Percentiles rank a stretch among this genome's conserved stretches.
Evolutionary conservation across 192 early-diverging fungal species (phyloP).

Genomic region (Geranomyces michiganensis): DNA sequence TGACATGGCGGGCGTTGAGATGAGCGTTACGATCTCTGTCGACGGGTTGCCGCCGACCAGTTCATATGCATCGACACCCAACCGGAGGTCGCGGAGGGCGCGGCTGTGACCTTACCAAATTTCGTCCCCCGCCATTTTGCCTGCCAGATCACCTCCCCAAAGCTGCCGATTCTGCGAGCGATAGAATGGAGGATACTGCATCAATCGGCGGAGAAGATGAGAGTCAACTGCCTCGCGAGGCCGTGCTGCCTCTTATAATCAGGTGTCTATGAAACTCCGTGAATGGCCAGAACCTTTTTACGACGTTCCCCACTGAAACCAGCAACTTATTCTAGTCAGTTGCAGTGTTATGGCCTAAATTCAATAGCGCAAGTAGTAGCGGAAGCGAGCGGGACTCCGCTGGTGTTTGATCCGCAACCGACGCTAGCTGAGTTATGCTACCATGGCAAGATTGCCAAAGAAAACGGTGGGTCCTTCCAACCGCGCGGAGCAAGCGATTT

Average conservation of each 20-base stretch:
- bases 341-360: constrained; percentile 59
- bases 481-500: too few species aligned
- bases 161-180: too few species aligned
- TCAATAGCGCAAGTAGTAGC: constrained; percentile 66
- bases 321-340: constrained; percentile 51
- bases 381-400: constrained; percentile 35
- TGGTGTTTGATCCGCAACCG: constrained; percentile 31
- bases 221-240: constrained; percentile 30
- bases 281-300: too few species aligned
- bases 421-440: constrained; percentile 37
- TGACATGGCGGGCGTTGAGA: too few species aligned
- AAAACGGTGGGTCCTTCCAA: constrained; percentile 15
- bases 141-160: too few species aligned
- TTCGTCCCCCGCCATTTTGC: too few species aligned
- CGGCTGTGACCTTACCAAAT: too few species aligned
- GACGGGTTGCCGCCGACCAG: too few species aligned
- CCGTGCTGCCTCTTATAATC: constrained; percentile 47
- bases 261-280: constrained; percentile 40
- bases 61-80: too few species aligned
- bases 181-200: constrained; percentile 17
- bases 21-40: too few species aligned
- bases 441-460: constrained; percentile 16
- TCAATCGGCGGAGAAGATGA: constrained; percentile 21
- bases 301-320: not conserved
- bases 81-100: too few species aligned